A percentile compares a stretch with the other conserved stretches of the same genome.
These are phyloP conservation scores for Colletotrichum eleusines DNA, from an alignment of 2,329 filamentous ascomycete species.

Conservation along the genomic window DNA sequence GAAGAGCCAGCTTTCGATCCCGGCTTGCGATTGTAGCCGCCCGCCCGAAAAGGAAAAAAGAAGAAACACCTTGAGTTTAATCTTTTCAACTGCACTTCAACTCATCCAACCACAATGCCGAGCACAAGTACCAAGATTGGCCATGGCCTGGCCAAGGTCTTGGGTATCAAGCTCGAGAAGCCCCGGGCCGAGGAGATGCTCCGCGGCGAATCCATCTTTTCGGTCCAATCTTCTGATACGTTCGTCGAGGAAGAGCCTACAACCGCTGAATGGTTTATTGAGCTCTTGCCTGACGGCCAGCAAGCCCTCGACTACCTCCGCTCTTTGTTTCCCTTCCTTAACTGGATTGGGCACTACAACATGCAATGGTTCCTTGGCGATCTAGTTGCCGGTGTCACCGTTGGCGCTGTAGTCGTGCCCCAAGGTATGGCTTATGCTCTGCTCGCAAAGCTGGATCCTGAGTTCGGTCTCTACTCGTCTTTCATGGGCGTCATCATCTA, in stretches of 20 bases:
- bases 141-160: slow-evolving; percentile 79
- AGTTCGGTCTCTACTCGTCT: slow-evolving; percentile 93
- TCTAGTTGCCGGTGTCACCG: slow-evolving; percentile 78
- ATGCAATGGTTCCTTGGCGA: slow-evolving; percentile 89
- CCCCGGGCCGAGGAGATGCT: slow-evolving; percentile 76
- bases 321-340: slow-evolving; percentile 86
- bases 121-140: slow-evolving; percentile 69
- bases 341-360: slow-evolving; percentile 94
- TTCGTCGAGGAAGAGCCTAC: slow-evolving; percentile 89
- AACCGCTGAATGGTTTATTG: slow-evolving; percentile 76
- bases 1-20: not conserved
- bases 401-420: slow-evolving; percentile 83
- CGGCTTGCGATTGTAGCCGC: slow-evolving; percentile 4
- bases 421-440: slow-evolving; percentile 96
- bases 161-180: slow-evolving; percentile 85
- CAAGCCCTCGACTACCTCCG: slow-evolving; percentile 72
- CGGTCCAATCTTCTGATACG: slow-evolving; percentile 76
- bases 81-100: not conserved
- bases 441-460: slow-evolving; percentile 80
- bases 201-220: slow-evolving; percentile 83
- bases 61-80: not conserved
- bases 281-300: slow-evolving; percentile 69
- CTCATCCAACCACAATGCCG: slow-evolving; percentile 49
- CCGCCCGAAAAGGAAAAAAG: not conserved
- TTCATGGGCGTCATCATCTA: slow-evolving; percentile 97